Conservation (phyloP, 768 basidiomycete genomes). For the Serendipita vermifera region DNA sequence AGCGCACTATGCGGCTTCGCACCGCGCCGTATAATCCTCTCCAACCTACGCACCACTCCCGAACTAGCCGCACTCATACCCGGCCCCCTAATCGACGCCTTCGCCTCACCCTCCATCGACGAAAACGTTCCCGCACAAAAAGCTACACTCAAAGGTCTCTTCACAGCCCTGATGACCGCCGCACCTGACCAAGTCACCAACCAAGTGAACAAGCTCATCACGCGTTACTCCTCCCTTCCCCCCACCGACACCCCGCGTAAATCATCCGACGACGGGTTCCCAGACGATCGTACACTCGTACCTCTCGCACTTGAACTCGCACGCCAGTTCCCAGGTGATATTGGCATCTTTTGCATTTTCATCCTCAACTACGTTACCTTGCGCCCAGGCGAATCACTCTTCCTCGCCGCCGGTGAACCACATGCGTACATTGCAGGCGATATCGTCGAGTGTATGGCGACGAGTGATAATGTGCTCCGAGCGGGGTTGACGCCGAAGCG, state of each 20-base stretch:
- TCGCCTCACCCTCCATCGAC: conserved; percentile 27
- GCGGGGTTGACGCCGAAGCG: conserved; percentile 96
- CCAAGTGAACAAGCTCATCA: conserved; percentile 45
- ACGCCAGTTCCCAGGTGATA: conserved; percentile 76
- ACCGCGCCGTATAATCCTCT: conserved; percentile 59
- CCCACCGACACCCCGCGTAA: neutral
- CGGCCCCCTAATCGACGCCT: conserved; percentile 35
- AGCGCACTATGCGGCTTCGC: conserved; percentile 86
- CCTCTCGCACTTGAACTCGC: conserved; percentile 46
- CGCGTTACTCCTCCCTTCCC: conserved; percentile 38
- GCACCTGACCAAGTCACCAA: conserved; percentile 36
- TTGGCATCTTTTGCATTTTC: conserved; percentile 87
- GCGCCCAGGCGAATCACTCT: conserved; percentile 78
- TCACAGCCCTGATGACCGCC: conserved; percentile 78
- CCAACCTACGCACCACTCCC: conserved; percentile 51
- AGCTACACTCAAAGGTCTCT: conserved; percentile 52
- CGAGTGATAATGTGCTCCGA: conserved; percentile 96
- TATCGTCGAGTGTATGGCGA: conserved; percentile 98
- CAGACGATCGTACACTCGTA: conserved; percentile 34
- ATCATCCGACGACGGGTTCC: conserved; percentile 26
- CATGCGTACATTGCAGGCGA: conserved; percentile 95
- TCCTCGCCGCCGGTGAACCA: conserved; percentile 90
- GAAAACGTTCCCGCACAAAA: conserved; percentile 39
- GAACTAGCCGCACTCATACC: conserved; percentile 70
- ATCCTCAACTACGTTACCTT: conserved; percentile 76